Evolutionary conservation across 768 basidiomycete species (phyloP), one percentile per base, ranked within the genome.

Genomic region (Strobilomyces echinocephalus): DNA sequence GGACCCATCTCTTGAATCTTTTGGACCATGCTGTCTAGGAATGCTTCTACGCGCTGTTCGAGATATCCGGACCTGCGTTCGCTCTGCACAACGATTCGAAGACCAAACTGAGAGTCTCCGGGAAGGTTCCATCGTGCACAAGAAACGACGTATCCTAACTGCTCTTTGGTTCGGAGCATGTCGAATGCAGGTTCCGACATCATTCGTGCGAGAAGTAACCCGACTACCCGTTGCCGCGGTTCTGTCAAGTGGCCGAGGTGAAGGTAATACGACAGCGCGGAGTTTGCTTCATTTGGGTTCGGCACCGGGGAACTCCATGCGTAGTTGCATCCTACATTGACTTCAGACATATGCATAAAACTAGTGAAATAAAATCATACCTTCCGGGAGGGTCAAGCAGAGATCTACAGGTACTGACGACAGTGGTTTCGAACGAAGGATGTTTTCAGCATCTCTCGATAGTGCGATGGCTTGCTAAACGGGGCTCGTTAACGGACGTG

Each of bases 121-220:
- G 78, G 65, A 40, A 87, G 68, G 10, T 74, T 66, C 80, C 80
- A 83, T 30, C 72, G 65, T 1, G 75, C 74, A 58, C 81, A 84
- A 9, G 76, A 80, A 34, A 97, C 95, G 40, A 97, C 78, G 68
- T 99, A 99, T 6, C 97, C 97, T 1, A 99, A 78, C 69, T 99
- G 97, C 65, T 98, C 92, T 66, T 91, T 85, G 4, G 95, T 97
- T 28, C 97, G 85, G 30, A 99, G 79, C 21, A 85, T 74, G 65
- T 95, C 85, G 72, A 98, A 99, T 10, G 88, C 81, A 1, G 95
- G 95, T 62, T 99, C 97, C n/a, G 79, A 75, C 35, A 95, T 76
- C 52, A 98, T 88, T 60, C 95, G 91, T 0, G 79, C 78, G 21
- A 97, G 82, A 14, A 99, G 77, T 2, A 83, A 72, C 21, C 85